A percentile compares a stretch with the other conserved stretches of the same genome.
phyloP scores from a whole-genome alignment of 1,284 basidiomycete species.

The Austropuccinia psidii region DNA sequence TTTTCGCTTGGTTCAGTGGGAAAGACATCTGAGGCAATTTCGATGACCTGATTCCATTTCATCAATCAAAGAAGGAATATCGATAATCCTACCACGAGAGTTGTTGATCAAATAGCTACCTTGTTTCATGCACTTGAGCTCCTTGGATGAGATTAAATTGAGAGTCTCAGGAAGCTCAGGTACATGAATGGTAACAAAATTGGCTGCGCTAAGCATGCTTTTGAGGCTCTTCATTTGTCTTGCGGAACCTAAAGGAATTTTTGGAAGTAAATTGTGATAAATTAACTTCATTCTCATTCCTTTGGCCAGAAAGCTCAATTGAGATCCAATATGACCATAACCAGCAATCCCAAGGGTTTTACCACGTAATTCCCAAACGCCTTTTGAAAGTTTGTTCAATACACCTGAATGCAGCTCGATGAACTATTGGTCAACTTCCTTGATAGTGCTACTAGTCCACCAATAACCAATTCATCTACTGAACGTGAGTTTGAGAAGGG shows the following conservation, averaged over 20 bases:
- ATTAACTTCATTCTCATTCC: constrained; percentile 92
- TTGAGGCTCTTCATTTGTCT: constrained; percentile 76
- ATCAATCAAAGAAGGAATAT: constrained; percentile 79
- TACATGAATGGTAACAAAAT: constrained; percentile 94
- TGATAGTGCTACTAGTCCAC: constrained; percentile 86
- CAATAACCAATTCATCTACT: constrained; percentile 94
- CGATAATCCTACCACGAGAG: constrained; percentile 87
- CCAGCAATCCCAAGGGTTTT: constrained; percentile 97
- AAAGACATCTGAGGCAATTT: constrained; percentile 94
- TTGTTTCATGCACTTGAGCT: constrained; percentile 87
- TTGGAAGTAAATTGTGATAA: constrained; percentile 90
- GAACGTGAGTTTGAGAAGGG: constrained; percentile 99
- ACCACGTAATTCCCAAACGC: constrained; percentile 95
- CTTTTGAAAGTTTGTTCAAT: constrained; percentile 99
- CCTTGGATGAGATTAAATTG: constrained; percentile 74
- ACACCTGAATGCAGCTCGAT: constrained; percentile 78
- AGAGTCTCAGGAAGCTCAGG: constrained; percentile 93
- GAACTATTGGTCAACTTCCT: constrained; percentile 86
- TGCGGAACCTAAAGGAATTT: constrained; percentile 96
- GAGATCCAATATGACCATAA: constrained; percentile 97
- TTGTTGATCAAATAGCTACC: constrained; percentile 98
- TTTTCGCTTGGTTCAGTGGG: constrained; percentile 86
- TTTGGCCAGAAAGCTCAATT: constrained; percentile 94
- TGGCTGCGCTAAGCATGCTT: constrained; percentile 68
- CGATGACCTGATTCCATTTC: constrained; percentile 73